These are phyloP conservation scores for Chytriomyces sp. DNA, from an alignment of 192 early-diverging fungal species.

Conservation along the genomic window DNA sequence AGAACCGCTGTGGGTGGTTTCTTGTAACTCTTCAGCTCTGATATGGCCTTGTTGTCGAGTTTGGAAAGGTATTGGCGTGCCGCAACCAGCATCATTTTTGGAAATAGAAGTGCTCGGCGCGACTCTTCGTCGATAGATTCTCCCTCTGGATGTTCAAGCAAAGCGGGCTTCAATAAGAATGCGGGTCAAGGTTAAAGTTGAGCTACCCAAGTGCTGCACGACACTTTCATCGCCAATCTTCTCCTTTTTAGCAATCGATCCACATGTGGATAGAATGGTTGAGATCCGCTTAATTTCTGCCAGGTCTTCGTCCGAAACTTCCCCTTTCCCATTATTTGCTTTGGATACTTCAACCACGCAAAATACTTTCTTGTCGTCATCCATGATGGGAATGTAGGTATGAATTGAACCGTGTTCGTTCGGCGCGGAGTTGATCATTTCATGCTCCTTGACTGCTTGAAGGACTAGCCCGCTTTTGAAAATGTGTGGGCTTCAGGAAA, in stretches of 20 bases:
- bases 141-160: constrained; percentile 38
- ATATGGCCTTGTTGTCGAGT: constrained; percentile 50
- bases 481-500: not conserved
- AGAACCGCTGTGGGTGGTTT: constrained; percentile 59
- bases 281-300: constrained; percentile 42
- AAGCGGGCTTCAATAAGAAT: not conserved
- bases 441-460: constrained; percentile 31
- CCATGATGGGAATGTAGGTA: constrained; percentile 45
- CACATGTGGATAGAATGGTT: constrained; percentile 32
- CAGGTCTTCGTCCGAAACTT: constrained; percentile 43
- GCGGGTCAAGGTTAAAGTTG: not conserved
- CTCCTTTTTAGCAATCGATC: constrained; percentile 28
- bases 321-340: constrained; percentile 16
- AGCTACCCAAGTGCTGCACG: constrained; percentile 27
- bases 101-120: constrained; percentile 53
- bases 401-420: constrained; percentile 18
- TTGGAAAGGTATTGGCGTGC: constrained; percentile 44
- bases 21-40: constrained; percentile 62
- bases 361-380: constrained; percentile 38
- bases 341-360: constrained; percentile 40
- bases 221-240: constrained; percentile 30
- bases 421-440: constrained; percentile 14
- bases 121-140: constrained; percentile 55
- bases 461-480: not conserved
- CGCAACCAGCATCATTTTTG: constrained; percentile 55